These are phyloP conservation scores for Fistulifera pelliculosa DNA, from an alignment of 108 stramenopile genomes.

Conservation along the genomic window DNA sequence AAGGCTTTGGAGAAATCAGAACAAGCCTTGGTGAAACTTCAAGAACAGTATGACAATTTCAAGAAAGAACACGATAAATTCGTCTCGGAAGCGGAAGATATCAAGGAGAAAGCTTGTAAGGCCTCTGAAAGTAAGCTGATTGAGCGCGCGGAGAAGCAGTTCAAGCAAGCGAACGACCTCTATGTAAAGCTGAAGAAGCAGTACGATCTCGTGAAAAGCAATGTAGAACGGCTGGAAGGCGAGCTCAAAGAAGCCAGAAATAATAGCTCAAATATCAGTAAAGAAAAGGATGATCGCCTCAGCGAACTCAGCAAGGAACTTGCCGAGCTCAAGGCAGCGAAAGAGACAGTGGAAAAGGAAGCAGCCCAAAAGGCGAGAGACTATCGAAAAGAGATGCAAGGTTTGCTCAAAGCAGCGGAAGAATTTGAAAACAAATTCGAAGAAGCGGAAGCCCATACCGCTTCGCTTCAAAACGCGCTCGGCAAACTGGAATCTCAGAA, in stretches of 20 bases:
- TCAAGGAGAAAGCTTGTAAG: slow-evolving; percentile 26
- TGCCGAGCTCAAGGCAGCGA: slow-evolving; percentile 31
- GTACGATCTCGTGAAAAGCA: slow-evolving; percentile 24
- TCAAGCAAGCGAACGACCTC: slow-evolving; percentile 32
- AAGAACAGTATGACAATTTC: slow-evolving; percentile 11
- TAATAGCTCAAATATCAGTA: slow-evolving; percentile 10
- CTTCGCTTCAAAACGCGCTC: slow-evolving; percentile 20
- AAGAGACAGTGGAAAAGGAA: slow-evolving; percentile 23
- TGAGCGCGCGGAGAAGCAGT: slow-evolving; percentile 39
- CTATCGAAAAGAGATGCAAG: slow-evolving; percentile 21
- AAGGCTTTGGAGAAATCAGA: slow-evolving; percentile 10
- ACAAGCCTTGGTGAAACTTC: slow-evolving; percentile 2
- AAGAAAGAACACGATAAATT: slow-evolving; percentile 18
- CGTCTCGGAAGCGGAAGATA: slow-evolving; percentile 21
- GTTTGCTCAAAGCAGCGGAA: slow-evolving; percentile 15
- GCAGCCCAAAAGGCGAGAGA: slow-evolving; percentile 14
- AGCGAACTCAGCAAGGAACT: slow-evolving; percentile 24
- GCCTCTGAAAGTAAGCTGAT: slow-evolving; percentile 41
- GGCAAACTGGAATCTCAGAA: slow-evolving; percentile 22
- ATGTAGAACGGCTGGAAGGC: slow-evolving; percentile 21
- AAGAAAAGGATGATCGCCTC: slow-evolving; percentile 22
- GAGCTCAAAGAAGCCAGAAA: slow-evolving; percentile 26
- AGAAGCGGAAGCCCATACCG: slow-evolving; percentile 17
- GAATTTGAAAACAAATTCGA: slow-evolving; percentile 19
- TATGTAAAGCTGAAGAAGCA: slow-evolving; percentile 42